A percentile compares a stretch with the other conserved stretches of the same genome.
phyloP scores from a whole-genome alignment of 208 protist genomes.

The Leishmania tarentolae region DNA sequence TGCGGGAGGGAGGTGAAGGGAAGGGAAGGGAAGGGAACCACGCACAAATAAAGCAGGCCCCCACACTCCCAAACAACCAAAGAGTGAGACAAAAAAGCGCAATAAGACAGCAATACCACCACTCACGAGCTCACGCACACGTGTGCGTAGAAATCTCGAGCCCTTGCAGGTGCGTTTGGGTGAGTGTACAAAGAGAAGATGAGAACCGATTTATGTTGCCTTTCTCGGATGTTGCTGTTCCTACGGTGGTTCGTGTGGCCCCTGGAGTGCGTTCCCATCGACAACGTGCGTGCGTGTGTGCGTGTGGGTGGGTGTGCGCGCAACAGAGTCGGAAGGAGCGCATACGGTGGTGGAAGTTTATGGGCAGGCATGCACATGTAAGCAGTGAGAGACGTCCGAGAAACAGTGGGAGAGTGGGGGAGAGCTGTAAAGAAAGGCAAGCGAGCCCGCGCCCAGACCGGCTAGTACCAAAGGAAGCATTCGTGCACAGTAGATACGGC shows the following conservation, averaged over 20 bases:
- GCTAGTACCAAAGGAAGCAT: background rate
- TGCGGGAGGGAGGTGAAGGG: background rate
- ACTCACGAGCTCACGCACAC: background rate
- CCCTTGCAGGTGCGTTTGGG: background rate
- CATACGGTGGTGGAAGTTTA: background rate
- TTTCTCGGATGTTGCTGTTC: background rate
- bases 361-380: background rate
- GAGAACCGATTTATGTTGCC: background rate
- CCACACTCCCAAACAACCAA: background rate
- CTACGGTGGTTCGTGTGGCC: background rate
- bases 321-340: background rate
- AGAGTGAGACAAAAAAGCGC: background rate
- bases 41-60: background rate
- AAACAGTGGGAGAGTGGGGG: background rate
- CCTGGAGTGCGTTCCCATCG: background rate
- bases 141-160: background rate
- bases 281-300: background rate
- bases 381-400: background rate
- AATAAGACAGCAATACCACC: too few relatives aligned
- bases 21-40: too few relatives aligned
- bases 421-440: background rate
- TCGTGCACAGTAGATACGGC: background rate
- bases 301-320: slow-evolving; percentile 13
- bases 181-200: background rate
- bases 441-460: background rate